A percentile compares a stretch with the other conserved stretches of the same genome.
Evolutionary conservation across 169 alveolate species (phyloP).

Genomic region (Eimeria sp.): DNA sequence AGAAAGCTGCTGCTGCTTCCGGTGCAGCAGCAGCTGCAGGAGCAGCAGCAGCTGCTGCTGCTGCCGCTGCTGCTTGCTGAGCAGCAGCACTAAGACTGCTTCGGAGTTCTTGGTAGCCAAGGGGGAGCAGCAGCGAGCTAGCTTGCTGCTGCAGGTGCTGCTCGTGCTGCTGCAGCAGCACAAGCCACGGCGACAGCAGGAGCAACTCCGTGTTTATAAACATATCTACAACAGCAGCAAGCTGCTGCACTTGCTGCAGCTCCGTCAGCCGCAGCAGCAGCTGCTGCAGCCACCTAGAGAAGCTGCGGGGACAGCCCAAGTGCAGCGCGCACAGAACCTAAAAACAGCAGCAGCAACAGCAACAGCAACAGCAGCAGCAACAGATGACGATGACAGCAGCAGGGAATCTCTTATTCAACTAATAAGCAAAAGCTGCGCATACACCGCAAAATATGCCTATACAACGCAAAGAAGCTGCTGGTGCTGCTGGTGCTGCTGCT

Average conservation of each 20-base stretch:
- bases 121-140: slow-evolving; percentile 1
- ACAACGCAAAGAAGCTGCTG: not conserved
- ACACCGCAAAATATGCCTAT: not conserved
- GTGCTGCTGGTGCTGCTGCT: not conserved
- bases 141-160: slow-evolving; percentile 9
- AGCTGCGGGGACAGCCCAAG: slow-evolving; percentile 2
- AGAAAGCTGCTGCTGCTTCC: no score
- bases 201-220: not conserved
- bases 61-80: slow-evolving; percentile 5
- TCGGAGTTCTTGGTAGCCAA: not conserved
- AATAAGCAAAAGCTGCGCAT: not conserved
- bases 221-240: not conserved
- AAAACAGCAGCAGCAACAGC: slow-evolving; percentile 7
- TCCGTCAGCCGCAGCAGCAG: slow-evolving; percentile 18
- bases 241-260: not conserved
- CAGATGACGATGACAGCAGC: not conserved
- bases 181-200: not conserved
- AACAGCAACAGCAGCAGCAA: no score
- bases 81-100: not conserved
- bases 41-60: not conserved
- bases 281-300: slow-evolving; percentile 51
- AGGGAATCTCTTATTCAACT: not conserved
- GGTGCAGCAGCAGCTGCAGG: no score
- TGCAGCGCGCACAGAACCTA: slow-evolving; percentile 32
- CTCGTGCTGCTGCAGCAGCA: no score